phyloP scores from a whole-genome alignment of 164 flowering plant species.

The Saururus chinensis region DNA sequence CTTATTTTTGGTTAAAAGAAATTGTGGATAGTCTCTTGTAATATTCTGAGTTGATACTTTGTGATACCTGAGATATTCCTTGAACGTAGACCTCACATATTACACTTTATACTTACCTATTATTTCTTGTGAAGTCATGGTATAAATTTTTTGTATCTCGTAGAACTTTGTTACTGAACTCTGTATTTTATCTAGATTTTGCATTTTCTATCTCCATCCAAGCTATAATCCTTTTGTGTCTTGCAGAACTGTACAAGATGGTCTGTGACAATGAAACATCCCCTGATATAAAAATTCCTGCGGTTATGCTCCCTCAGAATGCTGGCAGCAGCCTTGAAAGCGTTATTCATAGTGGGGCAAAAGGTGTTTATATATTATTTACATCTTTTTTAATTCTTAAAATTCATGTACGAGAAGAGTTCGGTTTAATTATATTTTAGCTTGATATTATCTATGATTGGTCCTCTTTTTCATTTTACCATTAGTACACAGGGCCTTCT shows the following conservation, averaged over 20 bases:
- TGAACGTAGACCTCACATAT: no score
- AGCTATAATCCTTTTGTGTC: background rate
- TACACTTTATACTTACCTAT: no score
- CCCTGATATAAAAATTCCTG: conserved; percentile 64
- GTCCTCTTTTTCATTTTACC: no score
- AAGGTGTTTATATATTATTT: conserved; percentile 30
- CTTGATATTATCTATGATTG: no score
- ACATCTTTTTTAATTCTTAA: background rate
- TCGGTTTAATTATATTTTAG: background rate
- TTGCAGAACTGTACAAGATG: conserved; percentile 93
- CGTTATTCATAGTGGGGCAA: conserved; percentile 31
- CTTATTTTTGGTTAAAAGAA: no score
- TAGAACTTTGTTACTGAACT: background rate
- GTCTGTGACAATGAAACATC: conserved; percentile 90
- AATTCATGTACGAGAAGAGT: background rate
- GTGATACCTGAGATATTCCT: no score
- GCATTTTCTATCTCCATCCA: background rate
- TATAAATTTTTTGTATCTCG: no score
- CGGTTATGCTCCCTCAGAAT: conserved; percentile 92
- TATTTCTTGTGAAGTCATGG: no score
- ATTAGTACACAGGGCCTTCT: no score
- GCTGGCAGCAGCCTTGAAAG: conserved; percentile 70
- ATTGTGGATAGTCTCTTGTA: no score
- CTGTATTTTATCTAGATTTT: background rate
- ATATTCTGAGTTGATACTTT: no score